These are phyloP conservation scores for Gaillardinia entomophila DNA, from an alignment of 805 yeast genomes.

Conservation along the genomic window DNA sequence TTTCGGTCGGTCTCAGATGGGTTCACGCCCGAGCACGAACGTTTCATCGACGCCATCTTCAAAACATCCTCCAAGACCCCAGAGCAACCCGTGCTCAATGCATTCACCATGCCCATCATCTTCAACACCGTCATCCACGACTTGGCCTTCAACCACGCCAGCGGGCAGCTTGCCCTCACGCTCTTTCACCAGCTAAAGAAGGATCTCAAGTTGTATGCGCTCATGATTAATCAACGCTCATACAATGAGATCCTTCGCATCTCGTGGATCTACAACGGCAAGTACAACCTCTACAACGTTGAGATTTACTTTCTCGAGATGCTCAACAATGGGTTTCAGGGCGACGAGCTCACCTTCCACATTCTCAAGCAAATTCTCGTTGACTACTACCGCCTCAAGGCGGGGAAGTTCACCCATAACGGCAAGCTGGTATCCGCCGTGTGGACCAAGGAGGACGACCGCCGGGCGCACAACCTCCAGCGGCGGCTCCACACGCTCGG, in stretches of 20 bases:
- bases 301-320: constrained; percentile 32
- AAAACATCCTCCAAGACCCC: constrained; percentile 12
- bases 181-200: constrained; percentile 29
- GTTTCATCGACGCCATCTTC: constrained; percentile 11
- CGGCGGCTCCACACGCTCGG: neutral
- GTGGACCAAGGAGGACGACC: constrained; percentile 34
- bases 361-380: constrained; percentile 27
- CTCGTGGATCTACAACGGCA: constrained; percentile 35
- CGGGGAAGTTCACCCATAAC: constrained; percentile 20
- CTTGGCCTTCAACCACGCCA: constrained; percentile 18
- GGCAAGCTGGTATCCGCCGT: constrained; percentile 19
- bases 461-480: constrained; percentile 16
- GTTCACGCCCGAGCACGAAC: constrained; percentile 12
- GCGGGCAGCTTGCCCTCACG: constrained; percentile 31
- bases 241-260: constrained; percentile 33
- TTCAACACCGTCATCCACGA: constrained; percentile 26
- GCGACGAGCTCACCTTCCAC: constrained; percentile 30
- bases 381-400: constrained; percentile 28
- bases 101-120: constrained; percentile 28
- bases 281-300: constrained; percentile 26
- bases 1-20: constrained; percentile 7
- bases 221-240: constrained; percentile 35
- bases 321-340: constrained; percentile 36
- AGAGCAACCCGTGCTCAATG: constrained; percentile 21
- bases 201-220: constrained; percentile 26